A percentile compares a stretch with the other conserved stretches of the same genome.
phyloP scores from a whole-genome alignment of 225 moss, liverwort and hornwort genomes.

The Ulota crispa region DNA sequence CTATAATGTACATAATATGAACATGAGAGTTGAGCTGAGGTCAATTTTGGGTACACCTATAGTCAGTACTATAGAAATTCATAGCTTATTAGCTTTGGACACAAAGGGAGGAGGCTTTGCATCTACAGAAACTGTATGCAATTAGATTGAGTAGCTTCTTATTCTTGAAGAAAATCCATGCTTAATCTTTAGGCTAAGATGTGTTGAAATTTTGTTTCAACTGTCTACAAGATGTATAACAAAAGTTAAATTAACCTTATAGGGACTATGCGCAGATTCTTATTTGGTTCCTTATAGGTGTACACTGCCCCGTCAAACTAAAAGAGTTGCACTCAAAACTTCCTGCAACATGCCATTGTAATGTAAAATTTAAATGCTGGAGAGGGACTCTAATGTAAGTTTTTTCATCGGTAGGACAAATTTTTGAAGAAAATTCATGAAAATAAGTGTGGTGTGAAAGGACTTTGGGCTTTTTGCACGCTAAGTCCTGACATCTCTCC shows the following conservation, averaged over 20 bases:
- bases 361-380: too few species aligned
- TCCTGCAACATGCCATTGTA: too few species aligned
- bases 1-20: neutral
- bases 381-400: too few species aligned
- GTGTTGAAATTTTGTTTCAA: neutral
- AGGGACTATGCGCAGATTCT: neutral
- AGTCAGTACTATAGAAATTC: neutral
- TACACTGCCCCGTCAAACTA: neutral
- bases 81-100: neutral
- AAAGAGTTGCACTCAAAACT: too few species aligned
- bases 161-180: too few species aligned
- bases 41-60: neutral
- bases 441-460: too few species aligned
- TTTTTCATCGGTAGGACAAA: too few species aligned
- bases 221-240: neutral
- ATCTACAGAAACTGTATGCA: too few species aligned
- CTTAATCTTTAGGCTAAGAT: neutral
- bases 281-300: neutral
- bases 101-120: too few species aligned
- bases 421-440: too few species aligned
- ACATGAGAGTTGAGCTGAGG: neutral
- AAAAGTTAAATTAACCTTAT: neutral
- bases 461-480: too few species aligned
- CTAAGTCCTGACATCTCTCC: neutral
- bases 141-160: too few species aligned